Evolutionary conservation across 2,329 filamentous ascomycete genomes (phyloP).

Genomic region (Ascochyta viciae-villosae): DNA sequence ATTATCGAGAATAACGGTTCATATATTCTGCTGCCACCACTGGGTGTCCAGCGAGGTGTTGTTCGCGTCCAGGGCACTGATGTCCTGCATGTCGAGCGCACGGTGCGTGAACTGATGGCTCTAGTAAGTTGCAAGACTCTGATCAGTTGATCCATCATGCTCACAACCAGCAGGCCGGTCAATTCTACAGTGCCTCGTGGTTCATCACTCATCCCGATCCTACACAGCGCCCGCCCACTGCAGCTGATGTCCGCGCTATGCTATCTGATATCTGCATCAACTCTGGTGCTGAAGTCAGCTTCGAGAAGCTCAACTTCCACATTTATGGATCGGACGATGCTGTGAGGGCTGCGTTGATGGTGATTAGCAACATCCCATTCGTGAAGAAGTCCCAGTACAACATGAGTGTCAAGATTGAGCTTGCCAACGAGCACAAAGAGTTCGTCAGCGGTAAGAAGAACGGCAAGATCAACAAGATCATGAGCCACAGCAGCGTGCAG

Average conservation of each 20-base stretch:
- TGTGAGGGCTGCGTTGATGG: slow-evolving; percentile 92
- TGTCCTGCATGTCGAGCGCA: slow-evolving; percentile 91
- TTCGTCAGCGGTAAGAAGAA: slow-evolving; percentile 99
- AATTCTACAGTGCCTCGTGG: slow-evolving; percentile 98
- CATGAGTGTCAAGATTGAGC: slow-evolving; percentile 96
- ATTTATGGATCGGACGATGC: slow-evolving; percentile 96
- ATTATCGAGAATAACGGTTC: slow-evolving; percentile 97
- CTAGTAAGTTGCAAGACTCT: slow-evolving; percentile 64
- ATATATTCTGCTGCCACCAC: slow-evolving; percentile 87
- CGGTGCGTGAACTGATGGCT: slow-evolving; percentile 94
- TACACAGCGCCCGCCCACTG: slow-evolving; percentile 65
- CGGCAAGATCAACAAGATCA: slow-evolving; percentile 99
- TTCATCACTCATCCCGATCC: slow-evolving; percentile 83
- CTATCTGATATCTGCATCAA: slow-evolving; percentile 95
- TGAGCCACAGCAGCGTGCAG: slow-evolving; percentile 99
- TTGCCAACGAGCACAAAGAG: slow-evolving; percentile 99
- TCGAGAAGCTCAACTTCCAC: slow-evolving; percentile 92
- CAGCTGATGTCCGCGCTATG: slow-evolving; percentile 83
- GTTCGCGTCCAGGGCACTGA: slow-evolving; percentile 93
- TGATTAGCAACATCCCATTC: slow-evolving; percentile 90
- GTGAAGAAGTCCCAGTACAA: slow-evolving; percentile 87
- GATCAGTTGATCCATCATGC: slow-evolving; percentile 12
- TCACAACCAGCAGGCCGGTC: slow-evolving; percentile 71
- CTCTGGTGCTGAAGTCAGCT: slow-evolving; percentile 91
- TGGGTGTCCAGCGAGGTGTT: slow-evolving; percentile 83